phyloP scores from a whole-genome alignment of 208 protist genomes.

The Herpetomonas samuelpessoai region DNA sequence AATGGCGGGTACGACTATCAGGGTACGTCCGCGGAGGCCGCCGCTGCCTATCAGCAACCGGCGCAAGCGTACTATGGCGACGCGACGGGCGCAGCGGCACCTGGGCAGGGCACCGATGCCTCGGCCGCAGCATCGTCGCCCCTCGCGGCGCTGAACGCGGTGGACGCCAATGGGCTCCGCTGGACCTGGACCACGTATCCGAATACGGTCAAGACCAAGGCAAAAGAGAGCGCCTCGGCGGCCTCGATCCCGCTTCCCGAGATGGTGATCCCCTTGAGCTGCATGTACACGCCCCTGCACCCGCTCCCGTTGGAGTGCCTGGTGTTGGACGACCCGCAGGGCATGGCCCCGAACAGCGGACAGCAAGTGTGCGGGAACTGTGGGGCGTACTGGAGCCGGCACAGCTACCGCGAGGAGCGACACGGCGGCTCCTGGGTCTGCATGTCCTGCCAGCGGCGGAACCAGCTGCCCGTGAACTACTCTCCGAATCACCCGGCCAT shows the following conservation, averaged over 20 bases:
- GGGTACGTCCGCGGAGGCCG: background rate
- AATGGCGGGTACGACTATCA: background rate
- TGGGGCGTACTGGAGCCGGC: conserved; percentile 57
- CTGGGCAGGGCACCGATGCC: no score
- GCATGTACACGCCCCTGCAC: conserved; percentile 84
- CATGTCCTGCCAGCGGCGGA: conserved; percentile 64
- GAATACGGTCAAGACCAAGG: conserved; percentile 41
- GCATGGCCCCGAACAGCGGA: conserved; percentile 4
- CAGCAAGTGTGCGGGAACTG: conserved; percentile 65
- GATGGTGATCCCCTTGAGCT: conserved; percentile 87
- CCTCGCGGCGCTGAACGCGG: conserved; percentile 30
- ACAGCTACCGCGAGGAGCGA: conserved; percentile 58
- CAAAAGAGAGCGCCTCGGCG: conserved; percentile 29
- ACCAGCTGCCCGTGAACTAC: conserved; percentile 44
- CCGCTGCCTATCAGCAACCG: background rate
- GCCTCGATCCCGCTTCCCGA: conserved; percentile 49
- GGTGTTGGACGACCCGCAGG: conserved; percentile 38
- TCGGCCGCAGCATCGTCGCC: no score
- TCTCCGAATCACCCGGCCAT: conserved; percentile 60
- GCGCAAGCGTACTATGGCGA: background rate
- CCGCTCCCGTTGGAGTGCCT: conserved; percentile 45
- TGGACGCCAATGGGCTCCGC: conserved; percentile 70
- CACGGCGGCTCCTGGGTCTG: conserved; percentile 71
- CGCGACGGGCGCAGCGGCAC: conserved; percentile 2
- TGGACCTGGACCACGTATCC: conserved; percentile 90